Percentiles rank a stretch among this genome's conserved stretches.
These are phyloP conservation scores for Rhodamnia rubescens DNA, from an alignment of 345 rosid species.

Conservation along the genomic window DNA sequence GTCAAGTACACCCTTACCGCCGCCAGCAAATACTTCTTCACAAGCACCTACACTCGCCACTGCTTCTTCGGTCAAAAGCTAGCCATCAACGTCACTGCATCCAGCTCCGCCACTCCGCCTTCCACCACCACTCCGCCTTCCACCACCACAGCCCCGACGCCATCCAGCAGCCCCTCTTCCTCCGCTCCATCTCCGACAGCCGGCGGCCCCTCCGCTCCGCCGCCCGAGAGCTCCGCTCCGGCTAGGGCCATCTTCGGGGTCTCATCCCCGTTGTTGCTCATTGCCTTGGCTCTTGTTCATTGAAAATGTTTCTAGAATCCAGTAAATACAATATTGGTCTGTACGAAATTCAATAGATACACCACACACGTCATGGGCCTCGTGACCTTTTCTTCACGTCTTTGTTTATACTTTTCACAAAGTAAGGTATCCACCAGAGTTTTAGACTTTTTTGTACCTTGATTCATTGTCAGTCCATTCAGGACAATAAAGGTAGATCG, in stretches of 20 bases:
- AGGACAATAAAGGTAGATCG: background rate
- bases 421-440: background rate
- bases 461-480: background rate
- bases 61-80: constrained; percentile 45
- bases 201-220: constrained; percentile 11
- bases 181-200: constrained; percentile 18
- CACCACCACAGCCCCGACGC: constrained; percentile 5
- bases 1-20: constrained; percentile 27
- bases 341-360: background rate
- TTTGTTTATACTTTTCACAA: background rate
- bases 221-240: constrained; percentile 19
- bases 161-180: constrained; percentile 17
- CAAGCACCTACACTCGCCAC: constrained; percentile 25
- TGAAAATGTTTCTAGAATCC: background rate
- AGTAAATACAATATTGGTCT: background rate
- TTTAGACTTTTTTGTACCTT: background rate
- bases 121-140: background rate
- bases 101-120: background rate
- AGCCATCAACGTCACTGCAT: constrained; percentile 19
- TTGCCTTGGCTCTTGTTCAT: constrained; percentile 5
- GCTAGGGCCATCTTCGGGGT: constrained; percentile 15
- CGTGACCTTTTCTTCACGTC: background rate
- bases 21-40: constrained; percentile 33
- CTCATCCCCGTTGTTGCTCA: background rate
- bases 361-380: background rate